A percentile compares a stretch with the other conserved stretches of the same genome.
Conservation (phyloP, 495 filamentous ascomycete species). For the Annulohypoxylon bovei region DNA sequence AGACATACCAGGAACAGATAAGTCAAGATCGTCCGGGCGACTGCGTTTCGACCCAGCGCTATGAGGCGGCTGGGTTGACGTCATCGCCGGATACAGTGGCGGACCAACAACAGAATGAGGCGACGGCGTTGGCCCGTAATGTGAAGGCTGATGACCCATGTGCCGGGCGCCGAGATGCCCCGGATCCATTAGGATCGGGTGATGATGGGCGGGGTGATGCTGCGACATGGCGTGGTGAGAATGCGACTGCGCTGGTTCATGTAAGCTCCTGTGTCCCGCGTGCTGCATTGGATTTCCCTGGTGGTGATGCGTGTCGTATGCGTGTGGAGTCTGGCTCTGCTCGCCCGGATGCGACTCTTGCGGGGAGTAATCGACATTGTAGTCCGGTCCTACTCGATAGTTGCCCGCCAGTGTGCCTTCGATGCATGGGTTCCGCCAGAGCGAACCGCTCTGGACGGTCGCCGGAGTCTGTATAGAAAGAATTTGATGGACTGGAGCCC, state of each 20-base stretch:
- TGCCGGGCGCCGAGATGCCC: slow-evolving; percentile 56
- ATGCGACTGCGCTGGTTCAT: slow-evolving; percentile 55
- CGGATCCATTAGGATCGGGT: slow-evolving; percentile 60
- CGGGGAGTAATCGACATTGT: slow-evolving; percentile 71
- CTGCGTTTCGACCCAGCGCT: slow-evolving; percentile 57
- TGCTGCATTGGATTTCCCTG: slow-evolving; percentile 51
- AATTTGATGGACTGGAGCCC: slow-evolving; percentile 60
- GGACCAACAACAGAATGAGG: slow-evolving; percentile 56
- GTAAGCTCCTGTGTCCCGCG: slow-evolving; percentile 56
- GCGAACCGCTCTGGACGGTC: slow-evolving; percentile 74
- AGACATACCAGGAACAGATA: slow-evolving; percentile 61
- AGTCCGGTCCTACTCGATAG: slow-evolving; percentile 67
- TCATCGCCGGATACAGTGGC: slow-evolving; percentile 56
- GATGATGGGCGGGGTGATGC: slow-evolving; percentile 60
- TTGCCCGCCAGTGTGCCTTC: slow-evolving; percentile 73
- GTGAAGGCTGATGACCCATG: slow-evolving; percentile 58
- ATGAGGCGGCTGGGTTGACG: slow-evolving; percentile 53
- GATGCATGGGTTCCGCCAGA: slow-evolving; percentile 78
- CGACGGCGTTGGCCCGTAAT: slow-evolving; percentile 54
- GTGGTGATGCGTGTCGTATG: slow-evolving; percentile 63
- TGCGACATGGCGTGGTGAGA: slow-evolving; percentile 61
- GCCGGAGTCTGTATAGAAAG: slow-evolving; percentile 65
- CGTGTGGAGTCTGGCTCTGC: slow-evolving; percentile 61
- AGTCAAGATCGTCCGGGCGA: slow-evolving; percentile 60
- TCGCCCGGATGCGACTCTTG: slow-evolving; percentile 67